Evolutionary conservation across 768 basidiomycete species (phyloP).

Genomic region (Solioccasus polychromus): DNA sequence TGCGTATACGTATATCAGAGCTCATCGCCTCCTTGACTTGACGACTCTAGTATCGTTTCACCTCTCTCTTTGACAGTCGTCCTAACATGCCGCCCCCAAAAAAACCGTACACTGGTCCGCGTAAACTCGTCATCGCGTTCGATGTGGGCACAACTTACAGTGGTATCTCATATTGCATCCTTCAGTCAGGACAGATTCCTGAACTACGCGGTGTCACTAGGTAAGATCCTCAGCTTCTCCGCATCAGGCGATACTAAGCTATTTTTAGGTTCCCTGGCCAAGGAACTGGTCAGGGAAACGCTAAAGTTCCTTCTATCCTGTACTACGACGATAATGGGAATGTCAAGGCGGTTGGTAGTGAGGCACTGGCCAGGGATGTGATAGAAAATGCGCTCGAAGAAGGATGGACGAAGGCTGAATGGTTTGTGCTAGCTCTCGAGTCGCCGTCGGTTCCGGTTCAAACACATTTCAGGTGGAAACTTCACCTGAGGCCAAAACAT

Average conservation of each 20-base stretch:
- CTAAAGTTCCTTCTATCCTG: constrained; percentile 44
- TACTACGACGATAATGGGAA: constrained; percentile 39
- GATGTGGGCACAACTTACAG: constrained; percentile 49
- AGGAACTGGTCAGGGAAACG: constrained; percentile 35
- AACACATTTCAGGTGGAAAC: constrained; percentile 33
- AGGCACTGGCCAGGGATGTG: constrained; percentile 31
- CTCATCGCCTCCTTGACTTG: no score
- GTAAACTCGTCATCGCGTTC: constrained; percentile 41
- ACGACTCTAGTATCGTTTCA: no score
- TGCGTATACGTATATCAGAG: no score
- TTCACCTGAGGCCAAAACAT: constrained; percentile 19
- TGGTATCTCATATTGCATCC: constrained; percentile 39
- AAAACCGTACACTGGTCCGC: constrained; percentile 6
- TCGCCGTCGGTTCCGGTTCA: not conserved
- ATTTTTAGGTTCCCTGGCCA: constrained; percentile 39
- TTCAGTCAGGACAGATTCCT: constrained; percentile 8
- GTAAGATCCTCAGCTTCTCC: not conserved
- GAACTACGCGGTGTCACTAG: constrained; percentile 10
- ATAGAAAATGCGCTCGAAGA: constrained; percentile 34
- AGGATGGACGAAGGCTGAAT: constrained; percentile 15
- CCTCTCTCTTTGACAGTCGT: no score
- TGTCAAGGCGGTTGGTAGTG: constrained; percentile 39
- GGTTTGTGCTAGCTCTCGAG: constrained; percentile 2
- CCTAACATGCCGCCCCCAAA: no score
- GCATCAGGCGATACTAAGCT: not conserved